Evolutionary conservation across 177 flowering plant species (phyloP), one percentile per base, ranked within the genome.

Genomic region (Vitis hybrid): DNA sequence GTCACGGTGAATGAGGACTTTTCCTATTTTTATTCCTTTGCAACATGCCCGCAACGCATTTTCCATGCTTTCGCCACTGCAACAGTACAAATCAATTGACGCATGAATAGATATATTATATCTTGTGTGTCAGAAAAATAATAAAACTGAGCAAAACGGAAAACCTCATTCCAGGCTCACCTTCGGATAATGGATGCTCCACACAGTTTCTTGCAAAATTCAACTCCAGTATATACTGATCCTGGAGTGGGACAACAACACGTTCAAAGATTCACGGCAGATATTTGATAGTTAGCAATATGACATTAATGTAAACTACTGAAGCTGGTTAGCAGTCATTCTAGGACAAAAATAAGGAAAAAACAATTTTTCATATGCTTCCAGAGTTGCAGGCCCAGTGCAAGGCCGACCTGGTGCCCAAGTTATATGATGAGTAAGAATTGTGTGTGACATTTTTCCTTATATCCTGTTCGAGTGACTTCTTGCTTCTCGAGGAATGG

Each of bases 41-140:
- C 99, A 96, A 76, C 99, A 96, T 61, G 99, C 99, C 69, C 99
- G 94, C 73, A 96, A 80, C 49, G 99, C 99, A 78, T 96, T 96
- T 81, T 96, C 99, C 99, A 96, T 96, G 81, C 99, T 96, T 80
- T 96, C 99, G 67, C 99, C 99, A 79, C 99, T 96, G 51, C 14
- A 15, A 69, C 45, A 39, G 45, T 39, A 39, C 45, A 39, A 39
- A 39, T 39, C 45, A 39, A 26, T 26, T 26, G 29, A 26, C 29
- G 29, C 29, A 26, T 26, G 29, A 26, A 26, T 26, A 26, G 26
- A 5, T 3, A 26, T 10, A 9, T 20, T n/a, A 10, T 51, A 51
- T 10, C 39, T 39, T 39, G 7, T 39, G 15, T 5, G 45, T 59
- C 52, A 49, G 26, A 48, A 57, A 55, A 39, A 39, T 39, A 5